Evolutionary conservation across 768 basidiomycete species (phyloP).

Genomic region (Holtermanniella nyarrowii): DNA sequence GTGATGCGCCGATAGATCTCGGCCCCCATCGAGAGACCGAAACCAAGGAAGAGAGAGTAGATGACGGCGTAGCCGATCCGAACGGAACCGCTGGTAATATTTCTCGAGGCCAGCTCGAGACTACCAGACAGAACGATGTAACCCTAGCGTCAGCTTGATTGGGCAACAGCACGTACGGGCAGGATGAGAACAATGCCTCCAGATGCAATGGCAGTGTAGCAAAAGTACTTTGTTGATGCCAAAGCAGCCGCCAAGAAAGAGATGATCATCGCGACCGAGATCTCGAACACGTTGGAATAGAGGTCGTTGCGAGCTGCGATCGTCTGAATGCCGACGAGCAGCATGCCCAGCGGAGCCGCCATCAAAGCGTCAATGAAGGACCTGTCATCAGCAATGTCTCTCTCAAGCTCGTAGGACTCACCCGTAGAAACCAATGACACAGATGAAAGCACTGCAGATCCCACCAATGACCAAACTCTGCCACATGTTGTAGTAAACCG

Average conservation of each 20-base stretch:
- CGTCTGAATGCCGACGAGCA: constrained; percentile 64
- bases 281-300: constrained; percentile 63
- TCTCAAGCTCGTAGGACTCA: constrained; percentile 16
- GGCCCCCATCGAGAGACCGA: constrained; percentile 72
- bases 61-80: constrained; percentile 64
- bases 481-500: constrained; percentile 52
- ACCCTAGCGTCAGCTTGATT: constrained; percentile 18
- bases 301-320: constrained; percentile 64
- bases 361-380: constrained; percentile 66
- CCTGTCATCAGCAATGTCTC: constrained; percentile 20
- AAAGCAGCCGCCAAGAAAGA: constrained; percentile 70
- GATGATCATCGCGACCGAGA: constrained; percentile 66
- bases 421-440: constrained; percentile 34
- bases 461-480: constrained; percentile 63
- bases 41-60: constrained; percentile 52
- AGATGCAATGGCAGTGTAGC: constrained; percentile 70
- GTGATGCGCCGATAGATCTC: constrained; percentile 57
- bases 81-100: constrained; percentile 74
- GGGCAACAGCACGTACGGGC: constrained; percentile 47
- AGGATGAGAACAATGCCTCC: constrained; percentile 69
- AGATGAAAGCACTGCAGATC: constrained; percentile 65
- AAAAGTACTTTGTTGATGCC: constrained; percentile 58
- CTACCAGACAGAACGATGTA: constrained; percentile 49
- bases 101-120: constrained; percentile 68
- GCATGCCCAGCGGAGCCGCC: constrained; percentile 62